phyloP scores from a whole-genome alignment of 2,329 filamentous ascomycete species.

The Fusarium stilboides region DNA sequence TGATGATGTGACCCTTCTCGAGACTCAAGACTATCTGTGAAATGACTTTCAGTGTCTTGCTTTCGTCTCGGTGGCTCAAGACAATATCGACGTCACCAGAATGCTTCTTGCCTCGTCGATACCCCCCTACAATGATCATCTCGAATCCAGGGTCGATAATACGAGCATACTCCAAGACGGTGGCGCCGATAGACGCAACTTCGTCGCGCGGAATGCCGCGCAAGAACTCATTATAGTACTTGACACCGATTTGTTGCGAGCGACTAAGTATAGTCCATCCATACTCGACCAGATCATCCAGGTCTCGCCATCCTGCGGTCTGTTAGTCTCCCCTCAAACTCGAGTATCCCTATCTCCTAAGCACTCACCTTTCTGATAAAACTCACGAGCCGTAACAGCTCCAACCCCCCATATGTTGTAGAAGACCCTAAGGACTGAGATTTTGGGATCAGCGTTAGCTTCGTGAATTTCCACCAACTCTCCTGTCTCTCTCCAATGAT shows the following conservation, averaged over 20 bases:
- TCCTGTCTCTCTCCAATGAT: conserved; percentile 78
- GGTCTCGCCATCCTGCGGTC: conserved; percentile 77
- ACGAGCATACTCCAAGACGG: conserved; percentile 77
- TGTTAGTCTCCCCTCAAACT: conserved; percentile 9
- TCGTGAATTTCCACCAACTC: conserved; percentile 74
- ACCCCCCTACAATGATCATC: conserved; percentile 81
- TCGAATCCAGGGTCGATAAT: conserved; percentile 69
- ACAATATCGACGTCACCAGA: conserved; percentile 90
- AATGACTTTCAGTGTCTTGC: conserved; percentile 78
- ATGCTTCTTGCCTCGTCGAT: conserved; percentile 80
- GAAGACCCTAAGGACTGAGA: conserved; percentile 78
- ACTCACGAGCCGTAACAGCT: conserved; percentile 83
- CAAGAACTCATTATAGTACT: conserved; percentile 91
- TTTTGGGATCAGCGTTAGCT: conserved; percentile 74
- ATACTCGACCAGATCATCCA: conserved; percentile 88
- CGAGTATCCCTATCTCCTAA: not conserved
- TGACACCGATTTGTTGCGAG: conserved; percentile 93
- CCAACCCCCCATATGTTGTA: conserved; percentile 95
- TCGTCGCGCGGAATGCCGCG: conserved; percentile 80
- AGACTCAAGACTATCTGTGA: conserved; percentile 78
- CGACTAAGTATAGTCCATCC: conserved; percentile 83
- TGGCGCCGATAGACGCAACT: conserved; percentile 76
- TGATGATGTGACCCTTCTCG: conserved; percentile 79
- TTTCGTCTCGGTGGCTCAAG: conserved; percentile 82
- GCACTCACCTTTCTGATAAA: conserved; percentile 75